These are phyloP conservation scores for Stachybotrys echinatus DNA, from an alignment of 2,329 filamentous ascomycete species.

Conservation along the genomic window DNA sequence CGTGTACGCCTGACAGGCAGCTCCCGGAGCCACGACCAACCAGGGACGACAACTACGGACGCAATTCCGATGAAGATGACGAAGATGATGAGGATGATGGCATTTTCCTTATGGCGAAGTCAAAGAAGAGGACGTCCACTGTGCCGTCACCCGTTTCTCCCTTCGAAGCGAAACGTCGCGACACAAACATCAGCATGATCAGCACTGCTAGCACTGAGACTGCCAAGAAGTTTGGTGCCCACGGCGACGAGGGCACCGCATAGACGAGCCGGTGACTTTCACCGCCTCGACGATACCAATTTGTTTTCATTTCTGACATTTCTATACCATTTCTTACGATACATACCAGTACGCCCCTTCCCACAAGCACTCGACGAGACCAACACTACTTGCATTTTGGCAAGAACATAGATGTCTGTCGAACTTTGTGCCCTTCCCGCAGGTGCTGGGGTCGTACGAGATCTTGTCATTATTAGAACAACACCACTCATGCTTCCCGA, in stretches of 20 bases:
- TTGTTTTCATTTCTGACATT: background rate
- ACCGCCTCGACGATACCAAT: background rate
- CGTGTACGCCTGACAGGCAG: background rate
- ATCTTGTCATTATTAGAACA: background rate
- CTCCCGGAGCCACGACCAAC: conserved; percentile 2
- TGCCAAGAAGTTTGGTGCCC: conserved; percentile 49
- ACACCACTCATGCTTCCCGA: background rate
- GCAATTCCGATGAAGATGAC: conserved; percentile 31
- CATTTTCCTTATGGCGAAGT: conserved; percentile 47
- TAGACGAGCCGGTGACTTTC: conserved; percentile 4
- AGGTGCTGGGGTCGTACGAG: background rate
- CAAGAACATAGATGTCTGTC: background rate
- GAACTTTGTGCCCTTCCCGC: too few relatives aligned
- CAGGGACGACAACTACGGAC: background rate
- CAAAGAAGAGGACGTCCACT: conserved; percentile 34
- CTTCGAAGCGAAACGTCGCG: conserved; percentile 41
- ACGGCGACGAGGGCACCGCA: conserved; percentile 21
- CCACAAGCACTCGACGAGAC: too few relatives aligned
- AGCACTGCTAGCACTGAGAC: conserved; percentile 59
- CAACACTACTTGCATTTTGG: too few relatives aligned
- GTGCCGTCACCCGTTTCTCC: conserved; percentile 15
- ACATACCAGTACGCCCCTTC: too few relatives aligned
- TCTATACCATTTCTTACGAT: too few relatives aligned
- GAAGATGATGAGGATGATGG: conserved; percentile 51
- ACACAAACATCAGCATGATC: conserved; percentile 56